Percentiles rank a stretch among this genome's conserved stretches.
Evolutionary conservation across 768 basidiomycete genomes (phyloP).

Genomic region (Coprinellus aureogranulatus): DNA sequence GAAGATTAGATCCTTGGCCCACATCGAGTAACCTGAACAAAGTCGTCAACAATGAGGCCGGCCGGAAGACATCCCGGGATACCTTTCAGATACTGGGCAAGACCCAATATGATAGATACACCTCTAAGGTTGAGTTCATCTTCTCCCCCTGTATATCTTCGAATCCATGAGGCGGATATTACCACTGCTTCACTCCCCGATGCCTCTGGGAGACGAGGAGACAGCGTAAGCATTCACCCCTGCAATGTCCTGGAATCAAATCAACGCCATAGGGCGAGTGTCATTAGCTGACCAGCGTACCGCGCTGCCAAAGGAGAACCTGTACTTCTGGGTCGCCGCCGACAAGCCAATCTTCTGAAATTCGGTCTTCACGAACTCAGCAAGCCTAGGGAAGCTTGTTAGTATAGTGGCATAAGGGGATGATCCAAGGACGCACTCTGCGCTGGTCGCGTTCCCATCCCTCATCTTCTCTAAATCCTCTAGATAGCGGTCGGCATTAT

Average conservation of each 20-base stretch:
- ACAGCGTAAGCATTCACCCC: constrained; percentile 85
- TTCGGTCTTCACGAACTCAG: constrained; percentile 56
- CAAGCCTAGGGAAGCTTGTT: constrained; percentile 48
- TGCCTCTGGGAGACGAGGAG: constrained; percentile 79
- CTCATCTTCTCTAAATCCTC: constrained; percentile 62
- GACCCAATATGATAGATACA: constrained; percentile 75
- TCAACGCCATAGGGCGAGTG: constrained; percentile 4
- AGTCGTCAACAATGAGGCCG: neutral
- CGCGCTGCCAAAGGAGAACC: constrained; percentile 47
- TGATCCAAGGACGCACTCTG: constrained; percentile 59
- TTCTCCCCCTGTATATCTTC: constrained; percentile 55
- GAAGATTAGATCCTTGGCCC: constrained; percentile 93
- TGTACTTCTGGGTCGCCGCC: constrained; percentile 67
- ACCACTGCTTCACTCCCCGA: constrained; percentile 93
- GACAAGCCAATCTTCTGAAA: constrained; percentile 75
- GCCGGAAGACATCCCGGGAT: constrained; percentile 16
- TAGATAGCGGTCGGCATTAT: constrained; percentile 79
- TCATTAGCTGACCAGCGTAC: constrained; percentile 40
- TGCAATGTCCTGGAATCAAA: constrained; percentile 39
- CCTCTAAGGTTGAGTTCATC: constrained; percentile 79
- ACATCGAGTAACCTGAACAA: constrained; percentile 76
- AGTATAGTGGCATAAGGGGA: neutral
- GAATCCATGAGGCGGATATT: constrained; percentile 88
- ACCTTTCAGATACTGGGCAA: constrained; percentile 88
- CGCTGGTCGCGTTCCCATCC: constrained; percentile 61